These are phyloP conservation scores for Cladorrhinum sp. DNA, from an alignment of 2,329 filamentous ascomycete genomes.

Conservation along the genomic window DNA sequence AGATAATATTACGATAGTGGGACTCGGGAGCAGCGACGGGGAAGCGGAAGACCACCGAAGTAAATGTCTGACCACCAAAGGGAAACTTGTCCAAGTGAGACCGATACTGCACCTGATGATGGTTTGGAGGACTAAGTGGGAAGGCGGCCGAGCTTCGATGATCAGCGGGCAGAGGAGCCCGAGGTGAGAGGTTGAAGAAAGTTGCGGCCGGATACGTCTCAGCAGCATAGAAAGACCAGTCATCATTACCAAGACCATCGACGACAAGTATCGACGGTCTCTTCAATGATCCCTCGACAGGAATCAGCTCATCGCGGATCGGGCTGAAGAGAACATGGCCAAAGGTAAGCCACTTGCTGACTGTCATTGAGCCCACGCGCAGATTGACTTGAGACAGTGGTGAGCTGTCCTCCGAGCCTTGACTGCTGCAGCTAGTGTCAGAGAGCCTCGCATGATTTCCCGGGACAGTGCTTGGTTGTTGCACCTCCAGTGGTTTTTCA, in stretches of 20 bases:
- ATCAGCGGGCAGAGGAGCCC: constrained; percentile 49
- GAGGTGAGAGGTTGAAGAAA: constrained; percentile 72
- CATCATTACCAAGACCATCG: constrained; percentile 80
- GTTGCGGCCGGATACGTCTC: constrained; percentile 72
- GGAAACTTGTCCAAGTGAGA: constrained; percentile 66
- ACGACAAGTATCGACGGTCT: constrained; percentile 69
- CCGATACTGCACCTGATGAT: constrained; percentile 69
- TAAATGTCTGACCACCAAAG: constrained; percentile 73
- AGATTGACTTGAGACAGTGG: constrained; percentile 71
- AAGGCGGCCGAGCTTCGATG: constrained; percentile 44
- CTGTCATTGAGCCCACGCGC: constrained; percentile 75
- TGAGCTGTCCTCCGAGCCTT: constrained; percentile 55
- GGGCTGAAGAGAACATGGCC: constrained; percentile 81
- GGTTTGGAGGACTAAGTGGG: constrained; percentile 62
- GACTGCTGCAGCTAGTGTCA: constrained; percentile 44
- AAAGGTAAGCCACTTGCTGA: constrained; percentile 84
- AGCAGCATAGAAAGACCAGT: constrained; percentile 84
- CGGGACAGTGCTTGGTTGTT: constrained; percentile 17
- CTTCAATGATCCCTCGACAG: constrained; percentile 49
- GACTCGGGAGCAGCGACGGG: constrained; percentile 66
- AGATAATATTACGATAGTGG: constrained; percentile 67
- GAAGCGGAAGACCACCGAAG: constrained; percentile 73
- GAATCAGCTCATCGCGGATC: constrained; percentile 66
- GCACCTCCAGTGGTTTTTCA: constrained; percentile 17
- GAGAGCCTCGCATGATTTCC: constrained; percentile 39